Evolutionary conservation across 805 yeast genomes (phyloP), one percentile per base, ranked within the genome.

Genomic region (Starmerella tilneyi): DNA sequence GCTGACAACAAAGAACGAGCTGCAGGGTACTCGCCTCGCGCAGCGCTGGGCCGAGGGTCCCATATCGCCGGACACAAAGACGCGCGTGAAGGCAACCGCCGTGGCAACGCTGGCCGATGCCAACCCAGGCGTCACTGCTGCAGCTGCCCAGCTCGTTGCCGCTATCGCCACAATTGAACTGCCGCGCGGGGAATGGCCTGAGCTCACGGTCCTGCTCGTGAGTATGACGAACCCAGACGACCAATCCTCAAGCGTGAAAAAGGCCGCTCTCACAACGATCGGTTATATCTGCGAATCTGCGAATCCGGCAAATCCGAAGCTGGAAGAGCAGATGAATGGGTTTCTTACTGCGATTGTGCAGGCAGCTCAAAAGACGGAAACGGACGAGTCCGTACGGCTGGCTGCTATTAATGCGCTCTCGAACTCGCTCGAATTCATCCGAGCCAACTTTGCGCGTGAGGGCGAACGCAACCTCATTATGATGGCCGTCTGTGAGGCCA

Each of bases 401-500:
- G 83, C 96, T 5, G 98, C 98, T 1, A 71, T 92, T 55, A 83
- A 83, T 60, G 95, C 98, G 2, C 74, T 92, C 50, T 94, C 83
- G 35, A 83, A 82, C 66, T 86, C 97, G 24, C 73, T 92, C 56
- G 94, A 81, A 54, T 92, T 89, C 63, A 85, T 92, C 65, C 78
- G 81, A 50, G 74, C 72, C 58, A 92, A 92, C 66, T 92, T 92
- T 70, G 86, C 79, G 56, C 75, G 82, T 48, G 97, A 89, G 60
- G 94, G 92, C 49, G 98, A 92, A 70, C 77, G 98, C 60, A 88
- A 92, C 63, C 86, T 82, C 65, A 83, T 92, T 63, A 92, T 92
- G 98, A 96, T 86, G 70, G 96, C 92, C 34, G 96, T 92, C 13
- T 92, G 98, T 67, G 97, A 92, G 66, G 95, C 96, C 15, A 88